These are phyloP conservation scores for Lathyrus oleraceus DNA, from an alignment of 306 rosid genomes.

Conservation along the genomic window DNA sequence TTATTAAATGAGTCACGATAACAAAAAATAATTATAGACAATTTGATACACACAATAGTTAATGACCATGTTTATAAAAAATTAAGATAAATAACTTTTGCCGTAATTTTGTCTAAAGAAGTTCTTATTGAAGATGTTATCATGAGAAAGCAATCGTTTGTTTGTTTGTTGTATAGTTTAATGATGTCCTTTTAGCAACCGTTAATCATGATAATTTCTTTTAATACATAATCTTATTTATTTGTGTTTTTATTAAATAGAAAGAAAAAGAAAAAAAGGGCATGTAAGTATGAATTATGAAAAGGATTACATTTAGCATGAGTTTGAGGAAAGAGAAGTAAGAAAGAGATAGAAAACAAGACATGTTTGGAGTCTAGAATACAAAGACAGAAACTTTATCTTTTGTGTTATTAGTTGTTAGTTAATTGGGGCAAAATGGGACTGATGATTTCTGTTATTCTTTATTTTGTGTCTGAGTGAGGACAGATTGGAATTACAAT, in stretches of 20 bases:
- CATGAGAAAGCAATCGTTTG: slow-evolving; percentile 6
- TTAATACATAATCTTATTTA: background rate
- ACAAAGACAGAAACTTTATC: slow-evolving; percentile 92
- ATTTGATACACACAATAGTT: background rate
- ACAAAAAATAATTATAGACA: too few species aligned
- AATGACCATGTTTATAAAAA: background rate
- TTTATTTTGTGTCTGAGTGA: slow-evolving; percentile 55
- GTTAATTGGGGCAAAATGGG: slow-evolving; percentile 60
- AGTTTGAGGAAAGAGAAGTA: slow-evolving; percentile 18
- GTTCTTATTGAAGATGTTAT: background rate
- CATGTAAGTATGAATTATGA: slow-evolving; percentile 9
- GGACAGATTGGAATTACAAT: slow-evolving; percentile 65
- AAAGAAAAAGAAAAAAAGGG: background rate
- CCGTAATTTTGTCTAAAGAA: background rate
- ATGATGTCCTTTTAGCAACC: background rate
- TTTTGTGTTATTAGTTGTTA: slow-evolving; percentile 63
- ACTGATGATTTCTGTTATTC: slow-evolving; percentile 62
- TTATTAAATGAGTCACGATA: too few species aligned
- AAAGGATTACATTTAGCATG: background rate
- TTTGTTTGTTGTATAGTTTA: background rate
- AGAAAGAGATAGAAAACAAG: slow-evolving; percentile 35
- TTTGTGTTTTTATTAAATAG: background rate
- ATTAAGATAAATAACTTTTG: background rate
- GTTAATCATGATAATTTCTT: background rate
- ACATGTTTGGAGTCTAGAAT: slow-evolving; percentile 90